Conservation (phyloP, 495 filamentous ascomycete genomes). For the Tuber melanosporum region DNA sequence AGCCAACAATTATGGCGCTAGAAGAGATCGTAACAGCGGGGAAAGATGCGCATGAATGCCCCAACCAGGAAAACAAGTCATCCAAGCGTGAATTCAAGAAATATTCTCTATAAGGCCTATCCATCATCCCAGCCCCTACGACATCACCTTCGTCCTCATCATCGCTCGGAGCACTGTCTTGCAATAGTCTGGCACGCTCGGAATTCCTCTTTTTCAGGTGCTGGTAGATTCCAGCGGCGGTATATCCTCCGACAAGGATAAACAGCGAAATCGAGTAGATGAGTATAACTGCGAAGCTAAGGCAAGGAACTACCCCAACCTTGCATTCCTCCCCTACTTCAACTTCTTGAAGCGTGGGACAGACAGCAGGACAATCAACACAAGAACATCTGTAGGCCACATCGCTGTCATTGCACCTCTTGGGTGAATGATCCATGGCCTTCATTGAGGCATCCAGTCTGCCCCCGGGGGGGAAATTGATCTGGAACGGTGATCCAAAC, state of each 20-base stretch:
- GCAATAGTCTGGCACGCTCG: conserved; percentile 75
- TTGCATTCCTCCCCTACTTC: conserved; percentile 61
- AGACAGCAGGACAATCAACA: conserved; percentile 80
- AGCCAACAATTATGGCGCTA: conserved; percentile 61
- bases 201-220: conserved; percentile 65
- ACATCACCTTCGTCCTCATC: conserved; percentile 81
- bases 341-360: conserved; percentile 70
- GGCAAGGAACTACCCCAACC: conserved; percentile 78
- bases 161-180: conserved; percentile 74
- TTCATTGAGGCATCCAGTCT: conserved; percentile 49
- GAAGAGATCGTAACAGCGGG: conserved; percentile 72
- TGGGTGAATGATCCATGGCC: conserved; percentile 61
- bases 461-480: conserved; percentile 69
- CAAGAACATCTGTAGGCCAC: conserved; percentile 82
- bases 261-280: conserved; percentile 70
- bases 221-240: conserved; percentile 66
- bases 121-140: conserved; percentile 62
- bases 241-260: conserved; percentile 58
- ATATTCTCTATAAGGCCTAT: conserved; percentile 67
- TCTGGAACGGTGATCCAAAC: conserved; percentile 91
- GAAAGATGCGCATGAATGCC: conserved; percentile 69
- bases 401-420: conserved; percentile 82
- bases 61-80: conserved; percentile 73
- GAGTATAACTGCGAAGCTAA: conserved; percentile 85
- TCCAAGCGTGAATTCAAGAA: conserved; percentile 71